phyloP scores from a whole-genome alignment of 176 grass and related monocot species.

The Thinopyrum elongatum region DNA sequence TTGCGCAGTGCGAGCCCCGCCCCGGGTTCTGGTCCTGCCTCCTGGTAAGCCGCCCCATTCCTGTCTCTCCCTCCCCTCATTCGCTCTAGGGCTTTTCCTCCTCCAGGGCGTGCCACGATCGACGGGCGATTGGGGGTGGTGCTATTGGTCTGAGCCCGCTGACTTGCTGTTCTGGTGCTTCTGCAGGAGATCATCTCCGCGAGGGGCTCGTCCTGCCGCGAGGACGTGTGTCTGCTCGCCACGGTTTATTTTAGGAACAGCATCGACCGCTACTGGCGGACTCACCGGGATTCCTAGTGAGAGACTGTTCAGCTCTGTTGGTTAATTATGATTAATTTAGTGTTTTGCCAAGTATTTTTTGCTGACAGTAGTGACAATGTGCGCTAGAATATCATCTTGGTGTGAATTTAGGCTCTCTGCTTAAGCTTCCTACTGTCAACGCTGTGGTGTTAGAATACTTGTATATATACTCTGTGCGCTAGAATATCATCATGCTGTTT shows the following conservation, averaged over 20 bases:
- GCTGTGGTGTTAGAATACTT: neutral
- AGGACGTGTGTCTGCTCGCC: conserved; percentile 84
- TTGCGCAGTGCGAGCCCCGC: too few relatives aligned
- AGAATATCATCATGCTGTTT: neutral
- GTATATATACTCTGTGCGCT: too few relatives aligned
- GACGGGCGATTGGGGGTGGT: too few relatives aligned
- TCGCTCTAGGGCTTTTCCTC: too few relatives aligned
- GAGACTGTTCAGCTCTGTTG: neutral
- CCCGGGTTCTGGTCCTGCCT: too few relatives aligned
- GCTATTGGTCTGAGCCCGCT: too few relatives aligned
- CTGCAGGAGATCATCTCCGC: conserved; percentile 86
- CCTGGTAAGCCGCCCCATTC: too few relatives aligned
- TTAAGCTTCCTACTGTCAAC: neutral
- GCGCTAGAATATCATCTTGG: neutral
- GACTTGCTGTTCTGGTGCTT: conserved; percentile 21
- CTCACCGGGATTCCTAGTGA: conserved; percentile 68
- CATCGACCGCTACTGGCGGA: conserved; percentile 83
- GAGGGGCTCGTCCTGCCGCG: conserved; percentile 64
- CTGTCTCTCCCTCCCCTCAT: too few relatives aligned
- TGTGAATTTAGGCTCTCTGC: neutral
- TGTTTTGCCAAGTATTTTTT: neutral
- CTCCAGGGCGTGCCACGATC: too few relatives aligned
- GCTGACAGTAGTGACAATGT: too few relatives aligned
- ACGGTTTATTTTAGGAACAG: conserved; percentile 92
- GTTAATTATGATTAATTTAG: neutral